Evolutionary conservation across 2,329 filamentous ascomycete species (phyloP), one percentile per base, ranked within the genome.

Genomic region (Thelonectria discophora): DNA sequence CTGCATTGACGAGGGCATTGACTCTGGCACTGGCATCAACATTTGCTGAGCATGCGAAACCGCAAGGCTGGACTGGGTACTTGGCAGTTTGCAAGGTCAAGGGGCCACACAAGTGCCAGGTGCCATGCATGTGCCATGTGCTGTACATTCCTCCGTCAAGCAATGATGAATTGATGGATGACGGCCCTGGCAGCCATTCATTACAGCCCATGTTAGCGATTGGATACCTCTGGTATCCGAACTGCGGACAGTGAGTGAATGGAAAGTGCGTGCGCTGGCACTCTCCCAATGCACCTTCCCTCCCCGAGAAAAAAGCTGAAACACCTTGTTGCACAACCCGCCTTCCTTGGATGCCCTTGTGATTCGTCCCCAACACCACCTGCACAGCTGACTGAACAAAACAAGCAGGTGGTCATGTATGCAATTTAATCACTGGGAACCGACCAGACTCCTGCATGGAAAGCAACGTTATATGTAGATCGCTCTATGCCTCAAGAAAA

Each of bases 301-400:
- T 30, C 27, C 27, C 27, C 27, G 8, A 30, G 27, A 10, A 10
- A 30, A 30, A 30, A 30, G 27, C 55, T 68, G 66, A 68, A 68
- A 68, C 66, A 47, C 55, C 34, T 34, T 57, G 54, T 60, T 63
- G 60, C 63, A 65, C 62, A 58, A 60, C 39, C n/a, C n/a, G n/a
- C n/a, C n/a, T 49, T 2, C 5, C 27, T 30, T 30, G 27, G 27
- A 30, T 30, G 37, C 37, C 37, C 37, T 40, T 40, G 37, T 40
- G 37, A 17, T n/a, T 17, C 37, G 37, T 40, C 40, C n/a, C 40
- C 18, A 12, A 46, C 43, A 20, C 11, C 42, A n/a, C n/a, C n/a
- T n/a, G n/a, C n/a, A 45, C 40, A 43, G 39, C 39, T 34, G 32
- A 34, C 32, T 11, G 32, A 34, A 45, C 42, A 45, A 45, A 46